Base-by-base conservation (phyloP, 345 rosid genomes). In the Moricandia arvensis region DNA sequence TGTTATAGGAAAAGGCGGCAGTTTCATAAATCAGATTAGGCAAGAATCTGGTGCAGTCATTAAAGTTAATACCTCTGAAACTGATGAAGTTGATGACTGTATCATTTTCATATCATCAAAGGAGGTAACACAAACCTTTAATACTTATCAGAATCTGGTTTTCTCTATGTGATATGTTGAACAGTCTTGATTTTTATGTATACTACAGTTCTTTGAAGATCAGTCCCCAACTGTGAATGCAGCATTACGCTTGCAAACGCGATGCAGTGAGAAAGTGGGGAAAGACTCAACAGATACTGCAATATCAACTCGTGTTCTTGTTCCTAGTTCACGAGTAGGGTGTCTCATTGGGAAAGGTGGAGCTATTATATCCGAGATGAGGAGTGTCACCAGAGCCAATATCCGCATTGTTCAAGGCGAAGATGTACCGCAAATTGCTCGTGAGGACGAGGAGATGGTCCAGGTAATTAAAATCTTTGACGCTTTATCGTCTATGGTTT, bases 321-420 rank as follows among this genome's bases (percentile, higher is more conserved):
- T 89, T 30, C 90, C 94, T 5, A 81, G 88, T 69, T 83, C 87
- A 54, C 87, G 83, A 71, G 85, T 87, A 68, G 90, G 90, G 43
- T 89, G 94, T 75, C 94, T 89, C 51, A 85, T 89, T 63, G 94
- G 94, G 54, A 86, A 86, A 75, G 89, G 94, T 29, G 94, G 94
- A 74, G 82, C 86, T 43, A 83, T 87, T 75, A 85, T 87, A 67
- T 83, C 85, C 27, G 89, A 87, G 84, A 87, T 87, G 89, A 84
- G 91, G 82, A 81, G 78, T 54, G 67, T 72, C 27, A 87, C 91
- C 16, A 85, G 80, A 72, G 91, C 89, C 11, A 81, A 73, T 73
- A 87, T 87, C 71, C 86, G 87, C 45, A 84, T 87, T 66, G 79
- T 74, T 59, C 81, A 86, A 74, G 73, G 79, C 33, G 91, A 83